Percentiles rank a stretch among this genome's conserved stretches.
These are phyloP conservation scores for Geotrichum aggregatum DNA, from an alignment of 1,139 yeast genomes.

Conservation along the genomic window DNA sequence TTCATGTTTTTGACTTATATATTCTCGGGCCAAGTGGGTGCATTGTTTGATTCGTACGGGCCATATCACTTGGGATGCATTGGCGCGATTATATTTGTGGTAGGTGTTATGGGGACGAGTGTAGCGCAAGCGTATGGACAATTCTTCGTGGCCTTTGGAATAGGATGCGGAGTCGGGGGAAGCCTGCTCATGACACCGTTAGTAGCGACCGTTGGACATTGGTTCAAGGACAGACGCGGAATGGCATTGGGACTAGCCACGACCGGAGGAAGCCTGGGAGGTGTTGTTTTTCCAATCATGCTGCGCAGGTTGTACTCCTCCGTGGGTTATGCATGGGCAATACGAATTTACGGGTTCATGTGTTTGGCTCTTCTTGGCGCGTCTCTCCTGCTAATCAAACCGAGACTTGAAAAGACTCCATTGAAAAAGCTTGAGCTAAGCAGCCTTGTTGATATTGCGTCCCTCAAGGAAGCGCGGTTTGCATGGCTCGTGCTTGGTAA, in stretches of 20 bases:
- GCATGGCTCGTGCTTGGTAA: slow-evolving; percentile 43
- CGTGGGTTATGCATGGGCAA: slow-evolving; percentile 58
- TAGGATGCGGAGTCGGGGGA: slow-evolving; percentile 56
- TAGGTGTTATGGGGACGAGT: slow-evolving; percentile 56
- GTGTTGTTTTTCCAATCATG: slow-evolving; percentile 58
- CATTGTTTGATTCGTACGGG: slow-evolving; percentile 59
- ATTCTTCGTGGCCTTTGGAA: slow-evolving; percentile 54
- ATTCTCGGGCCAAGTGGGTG: slow-evolving; percentile 57
- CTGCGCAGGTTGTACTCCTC: slow-evolving; percentile 48
- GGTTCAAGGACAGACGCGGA: slow-evolving; percentile 57
- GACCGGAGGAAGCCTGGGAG: slow-evolving; percentile 68
- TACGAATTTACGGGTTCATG: slow-evolving; percentile 52
- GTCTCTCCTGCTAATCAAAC: slow-evolving; percentile 40
- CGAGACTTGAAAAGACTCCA: slow-evolving; percentile 24
- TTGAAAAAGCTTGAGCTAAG: not conserved
- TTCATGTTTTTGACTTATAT: slow-evolving; percentile 53
- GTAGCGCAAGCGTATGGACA: slow-evolving; percentile 53
- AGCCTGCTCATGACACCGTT: slow-evolving; percentile 57
- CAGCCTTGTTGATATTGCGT: slow-evolving; percentile 31
- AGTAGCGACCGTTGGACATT: slow-evolving; percentile 58
- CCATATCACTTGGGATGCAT: slow-evolving; percentile 47
- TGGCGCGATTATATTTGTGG: slow-evolving; percentile 47
- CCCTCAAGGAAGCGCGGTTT: slow-evolving; percentile 42
- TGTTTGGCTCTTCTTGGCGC: slow-evolving; percentile 44
- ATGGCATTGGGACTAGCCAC: slow-evolving; percentile 59